These are phyloP conservation scores for Coemansia sp. DNA, from an alignment of 192 early-diverging fungal genomes.

Conservation along the genomic window DNA sequence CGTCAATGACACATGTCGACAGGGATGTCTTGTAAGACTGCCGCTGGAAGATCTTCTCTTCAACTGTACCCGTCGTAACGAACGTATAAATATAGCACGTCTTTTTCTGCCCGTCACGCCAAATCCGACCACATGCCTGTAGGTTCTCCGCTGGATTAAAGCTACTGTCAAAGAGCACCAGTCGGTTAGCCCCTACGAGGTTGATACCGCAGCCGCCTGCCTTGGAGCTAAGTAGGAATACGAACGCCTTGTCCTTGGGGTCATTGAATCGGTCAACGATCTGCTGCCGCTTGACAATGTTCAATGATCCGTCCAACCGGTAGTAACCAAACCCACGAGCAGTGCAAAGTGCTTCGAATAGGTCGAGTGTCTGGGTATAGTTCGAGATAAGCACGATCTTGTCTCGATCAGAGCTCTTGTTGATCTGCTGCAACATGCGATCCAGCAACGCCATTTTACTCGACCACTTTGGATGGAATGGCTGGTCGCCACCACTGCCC, in stretches of 20 bases:
- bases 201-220: constrained; percentile 99
- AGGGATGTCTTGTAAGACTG: constrained; percentile 84
- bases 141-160: constrained; percentile 96
- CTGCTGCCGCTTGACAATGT: constrained; percentile 87
- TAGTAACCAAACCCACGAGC: constrained; percentile 71
- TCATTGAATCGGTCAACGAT: constrained; percentile 97
- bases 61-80: constrained; percentile 95
- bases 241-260: constrained; percentile 79
- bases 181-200: constrained; percentile 95
- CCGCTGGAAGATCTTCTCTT: constrained; percentile 99
- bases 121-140: constrained; percentile 88
- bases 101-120: constrained; percentile 84
- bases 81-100: constrained; percentile 97
- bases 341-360: constrained; percentile 88
- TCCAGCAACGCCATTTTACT: constrained; percentile 89
- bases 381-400: constrained; percentile 99
- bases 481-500: constrained; percentile 18
- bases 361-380: constrained; percentile 96
- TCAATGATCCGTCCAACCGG: constrained; percentile 92
- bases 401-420: constrained; percentile 68
- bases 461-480: constrained; percentile 67
- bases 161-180: constrained; percentile 90
- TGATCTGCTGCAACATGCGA: constrained; percentile 74
- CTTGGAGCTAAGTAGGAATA: constrained; percentile 95
- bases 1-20: constrained; percentile 92